Evolutionary conservation across 352 stramenopile genomes (phyloP).

Genomic region (Phytophthora rubi): DNA sequence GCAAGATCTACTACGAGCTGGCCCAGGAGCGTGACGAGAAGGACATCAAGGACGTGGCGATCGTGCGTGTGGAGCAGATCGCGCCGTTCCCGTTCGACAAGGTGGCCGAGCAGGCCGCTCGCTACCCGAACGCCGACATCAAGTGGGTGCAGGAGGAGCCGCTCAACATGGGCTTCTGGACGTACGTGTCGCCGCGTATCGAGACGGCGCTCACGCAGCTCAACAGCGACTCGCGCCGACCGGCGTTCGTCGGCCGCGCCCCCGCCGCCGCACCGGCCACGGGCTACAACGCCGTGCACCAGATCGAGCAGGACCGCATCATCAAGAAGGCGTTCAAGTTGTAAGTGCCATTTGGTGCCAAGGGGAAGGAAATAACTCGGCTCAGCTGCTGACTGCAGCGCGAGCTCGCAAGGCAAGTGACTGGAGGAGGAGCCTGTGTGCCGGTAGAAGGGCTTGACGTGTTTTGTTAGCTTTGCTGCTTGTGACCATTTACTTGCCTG

Average conservation of each 20-base stretch:
- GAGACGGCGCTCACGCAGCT: slow-evolving; percentile 95
- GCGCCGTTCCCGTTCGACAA: slow-evolving; percentile 98
- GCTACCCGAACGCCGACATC: slow-evolving; percentile 94
- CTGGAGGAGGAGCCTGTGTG: slow-evolving; percentile 12
- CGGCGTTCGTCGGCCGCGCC: slow-evolving; percentile 93
- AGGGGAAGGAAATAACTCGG: slow-evolving; percentile 10
- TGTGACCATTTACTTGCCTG: slow-evolving; percentile 27
- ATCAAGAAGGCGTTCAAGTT: slow-evolving; percentile 84
- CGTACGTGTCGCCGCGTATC: slow-evolving; percentile 93
- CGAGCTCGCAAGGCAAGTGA: slow-evolving; percentile 13
- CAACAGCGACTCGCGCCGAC: slow-evolving; percentile 86
- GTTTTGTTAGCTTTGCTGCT: slow-evolving; percentile 37
- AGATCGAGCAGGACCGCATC: slow-evolving; percentile 94
- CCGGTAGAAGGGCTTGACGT: slow-evolving; percentile 34
- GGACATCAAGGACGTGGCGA: slow-evolving; percentile 84
- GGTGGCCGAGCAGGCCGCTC: slow-evolving; percentile 86
- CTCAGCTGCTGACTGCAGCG: slow-evolving; percentile 2
- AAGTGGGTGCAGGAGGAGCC: slow-evolving; percentile 97
- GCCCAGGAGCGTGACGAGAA: slow-evolving; percentile 88
- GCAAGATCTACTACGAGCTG: slow-evolving; percentile 99
- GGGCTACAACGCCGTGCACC: slow-evolving; percentile 95
- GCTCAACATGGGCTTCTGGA: slow-evolving; percentile 98
- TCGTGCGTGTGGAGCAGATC: slow-evolving; percentile 97
- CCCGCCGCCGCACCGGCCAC: slow-evolving; percentile 95
- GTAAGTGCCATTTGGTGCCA: slow-evolving; percentile 29